These are phyloP conservation scores for Globisporangium iwayamae DNA, from an alignment of 352 stramenopile genomes.

Conservation along the genomic window DNA sequence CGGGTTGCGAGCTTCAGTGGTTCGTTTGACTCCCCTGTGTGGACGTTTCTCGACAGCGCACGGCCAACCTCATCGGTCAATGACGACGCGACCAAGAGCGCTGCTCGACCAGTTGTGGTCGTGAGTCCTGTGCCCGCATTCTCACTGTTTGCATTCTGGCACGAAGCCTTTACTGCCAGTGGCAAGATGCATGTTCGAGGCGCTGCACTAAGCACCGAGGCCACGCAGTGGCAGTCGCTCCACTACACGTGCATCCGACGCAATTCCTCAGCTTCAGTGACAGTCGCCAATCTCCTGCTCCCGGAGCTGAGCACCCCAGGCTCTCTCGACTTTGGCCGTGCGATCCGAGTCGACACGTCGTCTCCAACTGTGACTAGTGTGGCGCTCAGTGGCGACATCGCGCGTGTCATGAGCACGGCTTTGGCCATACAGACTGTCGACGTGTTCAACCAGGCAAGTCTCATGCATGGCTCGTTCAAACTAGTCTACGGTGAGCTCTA, in stretches of 20 bases:
- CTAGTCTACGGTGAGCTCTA: constrained; percentile 36
- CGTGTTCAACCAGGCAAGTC: constrained; percentile 42
- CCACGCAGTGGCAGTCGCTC: constrained; percentile 47
- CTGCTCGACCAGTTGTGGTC: constrained; percentile 25
- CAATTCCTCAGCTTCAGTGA: constrained; percentile 28
- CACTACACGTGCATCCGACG: constrained; percentile 45
- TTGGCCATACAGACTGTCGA: constrained; percentile 53
- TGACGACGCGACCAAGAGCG: constrained; percentile 27
- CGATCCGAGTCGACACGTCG: constrained; percentile 55
- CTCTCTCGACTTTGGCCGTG: constrained; percentile 47
- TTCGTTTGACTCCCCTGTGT: constrained; percentile 8
- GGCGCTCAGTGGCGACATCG: constrained; percentile 32
- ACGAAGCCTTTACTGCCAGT: constrained; percentile 33
- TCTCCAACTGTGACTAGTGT: constrained; percentile 31
- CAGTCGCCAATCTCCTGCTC: constrained; percentile 40
- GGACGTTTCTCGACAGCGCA: constrained; percentile 45
- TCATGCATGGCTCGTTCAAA: constrained; percentile 51
- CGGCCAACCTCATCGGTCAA: constrained; percentile 36
- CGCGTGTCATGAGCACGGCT: constrained; percentile 27
- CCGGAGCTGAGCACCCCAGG: constrained; percentile 42
- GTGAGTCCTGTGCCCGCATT: constrained; percentile 7
- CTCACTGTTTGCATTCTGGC: constrained; percentile 34
- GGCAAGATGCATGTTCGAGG: constrained; percentile 33
- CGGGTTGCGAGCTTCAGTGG: constrained; percentile 31
- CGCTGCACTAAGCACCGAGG: constrained; percentile 16